Evolutionary conservation across 345 rosid species (phyloP), one percentile per base, ranked within the genome.

Genomic region (Lepidium aucheri): DNA sequence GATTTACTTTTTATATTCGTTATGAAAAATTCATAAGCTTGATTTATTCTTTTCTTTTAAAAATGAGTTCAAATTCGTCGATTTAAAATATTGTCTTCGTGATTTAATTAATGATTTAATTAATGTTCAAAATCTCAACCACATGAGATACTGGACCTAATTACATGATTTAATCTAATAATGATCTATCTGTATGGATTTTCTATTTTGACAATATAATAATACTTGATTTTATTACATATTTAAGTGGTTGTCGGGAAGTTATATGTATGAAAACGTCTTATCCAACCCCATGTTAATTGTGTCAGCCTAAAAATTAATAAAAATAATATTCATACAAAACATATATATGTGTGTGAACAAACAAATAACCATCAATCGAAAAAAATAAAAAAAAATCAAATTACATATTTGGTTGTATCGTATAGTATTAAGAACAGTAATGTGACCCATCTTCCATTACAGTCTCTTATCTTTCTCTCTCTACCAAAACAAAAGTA

Each of bases 391-490:
- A 28, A 28, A 33, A 13, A 41, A 49, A 58, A 58, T 56, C 26
- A 35, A 2, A 28, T 16, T 24, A 44, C 20, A 54, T 20, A 34
- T 17, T 17, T 69, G 53, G 36, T 36, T 3, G 39, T 15, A 43
- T 53, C 30, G 15, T 15, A 40, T 7, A 16, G 40, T 40, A 7
- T 44, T 44, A 43, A n/a, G n/a, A 7, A 52, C 67, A n/a, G n/a
- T n/a, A n/a, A n/a, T 7, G 73, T 60, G 77, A 67, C 58, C 32
- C 52, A 45, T 57, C 58, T 67, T 38, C 77, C 77, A 67, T 73
- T 43, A 33, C 70, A 56, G 67, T 73, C 20, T 43, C 53, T 52
- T 1, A 0, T 51, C 13, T 41, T 12, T 59, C 59, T 51, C 8
- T 73, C 52, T 55, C 18, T 6, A 28, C 50, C n/a, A 52, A 24